Evolutionary conservation across 2,329 filamentous ascomycete genomes (phyloP).

Genomic region (Diplodia sapinea): DNA sequence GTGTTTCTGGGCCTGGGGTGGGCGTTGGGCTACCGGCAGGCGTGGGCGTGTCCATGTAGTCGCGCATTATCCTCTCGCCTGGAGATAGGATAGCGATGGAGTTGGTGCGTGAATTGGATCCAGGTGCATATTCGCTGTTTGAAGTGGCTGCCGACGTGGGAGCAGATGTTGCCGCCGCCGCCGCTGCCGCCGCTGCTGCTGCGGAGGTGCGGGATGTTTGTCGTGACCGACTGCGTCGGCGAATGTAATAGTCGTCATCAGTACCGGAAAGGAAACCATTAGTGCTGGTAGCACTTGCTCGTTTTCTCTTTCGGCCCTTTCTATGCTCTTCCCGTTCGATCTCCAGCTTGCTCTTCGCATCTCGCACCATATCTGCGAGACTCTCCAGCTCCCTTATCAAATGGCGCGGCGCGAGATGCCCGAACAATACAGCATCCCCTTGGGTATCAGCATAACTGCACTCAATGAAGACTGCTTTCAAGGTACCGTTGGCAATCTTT

Average conservation of each 20-base stretch:
- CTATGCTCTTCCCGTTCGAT: slow-evolving; percentile 41
- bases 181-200: background rate
- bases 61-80: slow-evolving; percentile 20
- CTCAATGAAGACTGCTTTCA: slow-evolving; percentile 90
- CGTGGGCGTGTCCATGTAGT: slow-evolving; percentile 25
- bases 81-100: slow-evolving; percentile 18
- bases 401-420: slow-evolving; percentile 84
- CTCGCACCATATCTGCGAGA: slow-evolving; percentile 73
- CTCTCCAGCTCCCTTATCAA: slow-evolving; percentile 77
- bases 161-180: background rate
- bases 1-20: slow-evolving; percentile 19
- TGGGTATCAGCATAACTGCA: slow-evolving; percentile 89
- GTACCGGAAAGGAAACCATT: slow-evolving; percentile 26
- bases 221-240: slow-evolving; percentile 25
- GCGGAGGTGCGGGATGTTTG: background rate
- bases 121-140: background rate
- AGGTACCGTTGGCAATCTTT: slow-evolving; percentile 74
- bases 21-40: slow-evolving; percentile 10
- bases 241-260: slow-evolving; percentile 15
- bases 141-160: slow-evolving; percentile 17
- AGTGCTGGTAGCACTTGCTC: slow-evolving; percentile 48
- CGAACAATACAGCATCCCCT: slow-evolving; percentile 78
- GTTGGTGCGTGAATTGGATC: background rate
- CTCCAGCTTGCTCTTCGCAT: slow-evolving; percentile 49
- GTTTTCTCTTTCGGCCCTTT: slow-evolving; percentile 68